Percentiles rank a stretch among this genome's conserved stretches.
Evolutionary conservation across 2,329 filamentous ascomycete species (phyloP).

Genomic region (Blumeriella jaapii): DNA sequence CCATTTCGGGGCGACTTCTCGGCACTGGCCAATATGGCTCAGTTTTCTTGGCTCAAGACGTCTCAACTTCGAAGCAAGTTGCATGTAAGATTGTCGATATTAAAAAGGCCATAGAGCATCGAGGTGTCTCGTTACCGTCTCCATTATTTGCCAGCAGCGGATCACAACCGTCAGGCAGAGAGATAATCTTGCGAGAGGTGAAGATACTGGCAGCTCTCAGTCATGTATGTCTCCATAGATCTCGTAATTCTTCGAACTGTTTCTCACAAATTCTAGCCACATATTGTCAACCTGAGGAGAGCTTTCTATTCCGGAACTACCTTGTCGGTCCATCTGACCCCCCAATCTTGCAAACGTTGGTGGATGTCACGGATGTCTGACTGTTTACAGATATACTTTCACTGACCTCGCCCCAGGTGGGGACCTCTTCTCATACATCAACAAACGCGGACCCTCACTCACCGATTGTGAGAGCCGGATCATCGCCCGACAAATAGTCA

Average conservation of each 20-base stretch:
- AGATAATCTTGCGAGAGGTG: conserved; percentile 37
- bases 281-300: conserved; percentile 40
- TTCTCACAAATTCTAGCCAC: conserved; percentile 32
- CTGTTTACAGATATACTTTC: conserved; percentile 38
- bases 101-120: conserved; percentile 14
- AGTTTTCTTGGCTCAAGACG: conserved; percentile 43
- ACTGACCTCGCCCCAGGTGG: conserved; percentile 43
- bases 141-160: background rate
- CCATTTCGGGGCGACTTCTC: conserved; percentile 37
- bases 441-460: conserved; percentile 16
- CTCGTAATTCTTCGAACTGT: background rate
- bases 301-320: conserved; percentile 38
- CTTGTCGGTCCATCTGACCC: conserved; percentile 29
- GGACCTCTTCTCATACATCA: conserved; percentile 25
- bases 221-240: conserved; percentile 34
- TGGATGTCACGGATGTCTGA: conserved; percentile 2
- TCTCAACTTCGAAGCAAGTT: conserved; percentile 43
- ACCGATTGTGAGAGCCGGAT: conserved; percentile 20
- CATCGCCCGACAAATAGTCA: conserved; percentile 24
- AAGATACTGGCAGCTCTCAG: conserved; percentile 41
- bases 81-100: conserved; percentile 58
- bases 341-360: background rate
- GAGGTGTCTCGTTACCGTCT: background rate
- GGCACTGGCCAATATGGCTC: conserved; percentile 42
- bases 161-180: conserved; percentile 11